Conservation (phyloP, 768 basidiomycete genomes). For the Pleurotus citrinopileatus region DNA sequence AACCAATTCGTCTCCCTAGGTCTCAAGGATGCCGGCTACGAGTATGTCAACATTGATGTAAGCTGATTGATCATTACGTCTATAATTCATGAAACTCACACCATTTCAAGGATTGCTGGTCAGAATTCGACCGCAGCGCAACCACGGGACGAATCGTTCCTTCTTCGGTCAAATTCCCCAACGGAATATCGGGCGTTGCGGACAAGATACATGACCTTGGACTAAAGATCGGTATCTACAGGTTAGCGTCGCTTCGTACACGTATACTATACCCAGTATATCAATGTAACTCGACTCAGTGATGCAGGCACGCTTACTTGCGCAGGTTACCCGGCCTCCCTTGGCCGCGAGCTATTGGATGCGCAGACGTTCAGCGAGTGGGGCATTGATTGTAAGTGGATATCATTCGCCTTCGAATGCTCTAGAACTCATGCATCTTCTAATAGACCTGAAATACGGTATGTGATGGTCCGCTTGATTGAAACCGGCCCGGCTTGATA, state of each 20-base stretch:
- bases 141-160: slow-evolving; percentile 41
- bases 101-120: slow-evolving; percentile 45
- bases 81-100: not conserved
- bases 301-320: slow-evolving; percentile 54
- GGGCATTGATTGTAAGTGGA: slow-evolving; percentile 42
- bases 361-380: slow-evolving; percentile 50
- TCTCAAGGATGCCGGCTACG: slow-evolving; percentile 44
- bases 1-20: slow-evolving; percentile 44
- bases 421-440: not conserved
- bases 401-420: not conserved
- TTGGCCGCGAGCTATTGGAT: slow-evolving; percentile 47
- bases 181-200: slow-evolving; percentile 45
- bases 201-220: slow-evolving; percentile 43
- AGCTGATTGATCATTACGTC: slow-evolving; percentile 11
- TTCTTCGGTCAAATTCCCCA: slow-evolving; percentile 51
- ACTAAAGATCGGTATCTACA: slow-evolving; percentile 51
- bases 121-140: slow-evolving; percentile 35
- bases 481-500: not conserved
- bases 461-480: slow-evolving; percentile 7
- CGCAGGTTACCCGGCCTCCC: slow-evolving; percentile 53
- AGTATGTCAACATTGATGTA: slow-evolving; percentile 53
- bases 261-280: not conserved
- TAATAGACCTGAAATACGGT: slow-evolving; percentile 48
- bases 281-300: slow-evolving; percentile 22
- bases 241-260: slow-evolving; percentile 23